Evolutionary conservation across 352 stramenopile genomes (phyloP), one percentile per base, ranked within the genome.

Genomic region (Aphanomyces euteiches): DNA sequence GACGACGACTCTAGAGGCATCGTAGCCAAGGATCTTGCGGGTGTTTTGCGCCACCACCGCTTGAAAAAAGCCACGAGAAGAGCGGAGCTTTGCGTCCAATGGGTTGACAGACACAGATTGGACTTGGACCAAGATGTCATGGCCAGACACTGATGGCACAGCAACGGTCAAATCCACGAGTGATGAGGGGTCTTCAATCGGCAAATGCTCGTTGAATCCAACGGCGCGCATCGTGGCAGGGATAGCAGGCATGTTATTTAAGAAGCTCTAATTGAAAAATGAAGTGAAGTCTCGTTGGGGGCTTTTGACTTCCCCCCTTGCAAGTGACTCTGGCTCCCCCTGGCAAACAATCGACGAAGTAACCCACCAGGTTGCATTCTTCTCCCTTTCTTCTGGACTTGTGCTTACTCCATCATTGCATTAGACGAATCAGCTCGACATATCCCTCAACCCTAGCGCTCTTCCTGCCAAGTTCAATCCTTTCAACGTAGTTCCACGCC

Each of bases 1-100:
- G 36, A 54, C 36, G 17, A 69, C 63, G 1, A 68, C 63, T 15
- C 63, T 3, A n/a, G 63, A 2, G 53, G 47, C 63, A 59, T 69
- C 63, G 59, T 69, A 69, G 36, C 63, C 63, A 17, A 69, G 59
- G 7, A 69, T 53, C 13, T 53, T 53, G 45, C 45, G n/a, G 45
- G 2, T 53, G 28, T 28, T 28, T 28, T 28, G 28, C 28, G 28
- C 2, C 28, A 2, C 28, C 45, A 19, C 13, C 45, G n/a, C 13
- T 1, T 15, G 45, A 19, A 19, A 2, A 53, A n/a, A 19, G n/a
- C 45, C 45, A 53, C n/a, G 13, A 19, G 45, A 2, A 19, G n/a
- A 53, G 45, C 45, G 45, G n/a, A 53, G 13, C 45, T 15, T 53
- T 15, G 13, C 13, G 45, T 53, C 45, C n/a, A 53, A 15, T 15